phyloP scores from a whole-genome alignment of 768 basidiomycete genomes.

The Sutorius australiensis region DNA sequence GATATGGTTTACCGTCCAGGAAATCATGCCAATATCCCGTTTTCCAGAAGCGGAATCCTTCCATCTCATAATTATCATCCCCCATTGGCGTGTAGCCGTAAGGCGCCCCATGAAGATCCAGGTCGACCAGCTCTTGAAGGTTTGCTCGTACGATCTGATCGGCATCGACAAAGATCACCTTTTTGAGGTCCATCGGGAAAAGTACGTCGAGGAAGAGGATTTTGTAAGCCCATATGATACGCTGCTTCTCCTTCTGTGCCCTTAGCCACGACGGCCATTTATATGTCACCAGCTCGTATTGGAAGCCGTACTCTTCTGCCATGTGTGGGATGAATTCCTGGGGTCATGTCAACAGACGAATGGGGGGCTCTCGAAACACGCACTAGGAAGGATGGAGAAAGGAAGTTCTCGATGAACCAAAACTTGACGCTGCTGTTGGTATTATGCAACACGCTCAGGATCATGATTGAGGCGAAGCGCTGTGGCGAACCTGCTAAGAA shows the following conservation, averaged over 20 bases:
- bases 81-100: constrained; percentile 99
- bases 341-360: neutral
- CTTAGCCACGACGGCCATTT: constrained; percentile 99
- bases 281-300: constrained; percentile 97
- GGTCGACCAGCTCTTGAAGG: constrained; percentile 87
- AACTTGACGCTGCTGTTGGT: constrained; percentile 96
- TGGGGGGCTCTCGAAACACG: constrained; percentile 21
- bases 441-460: constrained; percentile 90
- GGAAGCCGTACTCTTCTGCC: constrained; percentile 86
- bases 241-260: constrained; percentile 95
- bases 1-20: constrained; percentile 80
- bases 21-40: constrained; percentile 93
- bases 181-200: constrained; percentile 98
- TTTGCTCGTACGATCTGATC: constrained; percentile 98
- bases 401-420: constrained; percentile 99
- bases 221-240: constrained; percentile 99
- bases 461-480: constrained; percentile 99
- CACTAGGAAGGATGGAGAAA: constrained; percentile 94
- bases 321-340: constrained; percentile 95
- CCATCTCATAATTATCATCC: constrained; percentile 90
- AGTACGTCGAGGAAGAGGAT: constrained; percentile 98
- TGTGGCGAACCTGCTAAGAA: constrained; percentile 30
- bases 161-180: constrained; percentile 98
- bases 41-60: constrained; percentile 99
- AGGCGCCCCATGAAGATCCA: constrained; percentile 89